phyloP scores from a whole-genome alignment of 805 yeast genomes.

The Cyberlindnera nakhonratchasimensis region DNA sequence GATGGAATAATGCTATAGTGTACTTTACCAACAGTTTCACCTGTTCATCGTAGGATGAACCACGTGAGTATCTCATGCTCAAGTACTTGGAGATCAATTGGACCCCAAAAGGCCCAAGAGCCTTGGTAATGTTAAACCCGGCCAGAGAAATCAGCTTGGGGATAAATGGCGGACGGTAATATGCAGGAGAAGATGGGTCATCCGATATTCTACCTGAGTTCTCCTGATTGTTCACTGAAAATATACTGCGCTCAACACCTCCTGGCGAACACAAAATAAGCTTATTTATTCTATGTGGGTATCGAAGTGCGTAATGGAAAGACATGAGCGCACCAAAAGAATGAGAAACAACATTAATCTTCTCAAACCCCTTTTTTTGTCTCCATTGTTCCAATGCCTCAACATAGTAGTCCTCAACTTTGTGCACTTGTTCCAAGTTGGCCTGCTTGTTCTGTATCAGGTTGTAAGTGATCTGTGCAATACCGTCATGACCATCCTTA shows the following conservation, averaged over 20 bases:
- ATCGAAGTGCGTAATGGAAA: conserved; percentile 54
- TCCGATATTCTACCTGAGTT: conserved; percentile 13
- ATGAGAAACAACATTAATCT: conserved; percentile 67
- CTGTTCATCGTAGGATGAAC: conserved; percentile 16
- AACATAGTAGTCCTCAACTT: conserved; percentile 54
- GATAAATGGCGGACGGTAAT: conserved; percentile 27
- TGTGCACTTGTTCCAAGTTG: conserved; percentile 24
- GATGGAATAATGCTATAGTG: conserved; percentile 23
- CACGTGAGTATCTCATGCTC: conserved; percentile 29
- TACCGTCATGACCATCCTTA: too few species aligned
- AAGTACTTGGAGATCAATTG: conserved; percentile 33
- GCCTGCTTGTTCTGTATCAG: conserved; percentile 21
- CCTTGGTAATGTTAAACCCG: conserved; percentile 47
- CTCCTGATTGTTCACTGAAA: conserved; percentile 43
- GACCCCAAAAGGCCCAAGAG: conserved; percentile 41
- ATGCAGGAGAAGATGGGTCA: conserved; percentile 24
- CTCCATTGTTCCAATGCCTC: conserved; percentile 69
- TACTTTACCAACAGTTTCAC: conserved; percentile 21
- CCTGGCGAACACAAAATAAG: conserved; percentile 70
- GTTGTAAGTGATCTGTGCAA: conserved; percentile 3
- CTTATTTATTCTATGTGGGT: conserved; percentile 51
- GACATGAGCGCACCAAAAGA: conserved; percentile 79
- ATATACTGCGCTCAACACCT: conserved; percentile 70
- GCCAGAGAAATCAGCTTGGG: conserved; percentile 32
- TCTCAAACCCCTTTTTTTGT: conserved; percentile 39